Evolutionary conservation across 148 eudicot species (phyloP), one percentile per base, ranked within the genome.

Genomic region (Camellia japonica): DNA sequence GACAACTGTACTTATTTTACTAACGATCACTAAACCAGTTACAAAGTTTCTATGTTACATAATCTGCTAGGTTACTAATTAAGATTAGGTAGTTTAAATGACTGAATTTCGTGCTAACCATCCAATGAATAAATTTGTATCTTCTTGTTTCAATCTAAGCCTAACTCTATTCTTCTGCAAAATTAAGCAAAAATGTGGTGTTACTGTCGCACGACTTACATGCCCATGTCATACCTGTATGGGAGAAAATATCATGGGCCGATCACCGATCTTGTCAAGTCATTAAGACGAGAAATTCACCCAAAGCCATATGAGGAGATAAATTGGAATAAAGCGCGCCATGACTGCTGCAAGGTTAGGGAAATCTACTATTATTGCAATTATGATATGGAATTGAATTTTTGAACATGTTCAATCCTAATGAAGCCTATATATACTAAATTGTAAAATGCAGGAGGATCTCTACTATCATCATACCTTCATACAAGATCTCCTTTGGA

Each of bases 121-220:
- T 23, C 23, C 23, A 23, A 23, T 23, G 23, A 23, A 23, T 23
- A 23, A 23, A 23, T 23, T 23, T 23, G 23, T 23, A 23, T 23
- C 23, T 23, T 23, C 23, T 23, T 23, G 23, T 23, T 23, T 23
- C 23, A 23, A 23, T 23, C 23, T 23, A 23, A 23, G 23, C 0
- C 15, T 47, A 2, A 6, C 71, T 46, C 49, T 46, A 19, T 3
- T 4, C 23, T 7, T 41, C 18, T 51, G 47, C 38, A 23, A 19
- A 80, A 3, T 73, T 51, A 78, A 80, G 82, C 78, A 41, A 80
- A 80, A 63, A 80, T 80, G 82, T 72, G 70, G 82, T 80, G 82
- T 41, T 64, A 80, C 43, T 52, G 55, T 73, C 78, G 82, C 18
- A 19, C 42, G 3, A 42, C 62, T 16, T 80, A 73, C 64, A 62